These are phyloP conservation scores for Zymoseptoria ardabiliae DNA, from an alignment of 2,329 filamentous ascomycete genomes.

Conservation along the genomic window DNA sequence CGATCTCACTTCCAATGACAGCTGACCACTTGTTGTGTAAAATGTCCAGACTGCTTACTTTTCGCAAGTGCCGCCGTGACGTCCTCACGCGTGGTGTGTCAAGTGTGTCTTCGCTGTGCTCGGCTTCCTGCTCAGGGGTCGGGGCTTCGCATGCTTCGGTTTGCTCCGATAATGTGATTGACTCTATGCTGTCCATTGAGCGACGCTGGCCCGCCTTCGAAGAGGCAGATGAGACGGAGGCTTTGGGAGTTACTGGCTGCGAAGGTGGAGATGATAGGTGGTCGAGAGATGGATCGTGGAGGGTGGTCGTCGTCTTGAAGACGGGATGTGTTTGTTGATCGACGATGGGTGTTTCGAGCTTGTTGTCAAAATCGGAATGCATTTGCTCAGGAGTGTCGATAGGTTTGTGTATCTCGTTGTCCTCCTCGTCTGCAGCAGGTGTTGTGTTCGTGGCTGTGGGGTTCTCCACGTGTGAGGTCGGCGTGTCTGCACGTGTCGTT, in stretches of 20 bases:
- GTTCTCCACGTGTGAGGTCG: background rate
- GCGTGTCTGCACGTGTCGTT: constrained; percentile 2
- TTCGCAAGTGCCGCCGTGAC: constrained; percentile 21
- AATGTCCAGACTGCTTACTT: constrained; percentile 28
- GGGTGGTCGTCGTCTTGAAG: constrained; percentile 15
- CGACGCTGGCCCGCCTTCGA: constrained; percentile 13
- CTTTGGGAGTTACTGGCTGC: constrained; percentile 13
- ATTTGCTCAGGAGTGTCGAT: background rate
- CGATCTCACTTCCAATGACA: constrained; percentile 1
- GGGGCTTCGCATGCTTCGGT: constrained; percentile 27
- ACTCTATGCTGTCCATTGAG: constrained; percentile 25
- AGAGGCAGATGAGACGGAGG: constrained; percentile 8
- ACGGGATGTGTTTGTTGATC: constrained; percentile 9
- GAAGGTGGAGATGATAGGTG: constrained; percentile 9
- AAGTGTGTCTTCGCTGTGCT: constrained; percentile 25
- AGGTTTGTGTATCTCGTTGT: background rate
- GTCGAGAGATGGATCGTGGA: constrained; percentile 16
- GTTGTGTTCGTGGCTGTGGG: background rate
- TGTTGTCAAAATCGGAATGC: constrained; percentile 1
- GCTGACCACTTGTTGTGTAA: constrained; percentile 25
- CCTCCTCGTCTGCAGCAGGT: background rate
- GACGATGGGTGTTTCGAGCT: constrained; percentile 9
- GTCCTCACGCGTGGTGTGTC: constrained; percentile 24
- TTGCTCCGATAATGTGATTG: constrained; percentile 25
- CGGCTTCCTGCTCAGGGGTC: constrained; percentile 2